Evolutionary conservation across 2,329 filamentous ascomycete species (phyloP), one percentile per base, ranked within the genome.

Genomic region (Claviceps paspali): DNA sequence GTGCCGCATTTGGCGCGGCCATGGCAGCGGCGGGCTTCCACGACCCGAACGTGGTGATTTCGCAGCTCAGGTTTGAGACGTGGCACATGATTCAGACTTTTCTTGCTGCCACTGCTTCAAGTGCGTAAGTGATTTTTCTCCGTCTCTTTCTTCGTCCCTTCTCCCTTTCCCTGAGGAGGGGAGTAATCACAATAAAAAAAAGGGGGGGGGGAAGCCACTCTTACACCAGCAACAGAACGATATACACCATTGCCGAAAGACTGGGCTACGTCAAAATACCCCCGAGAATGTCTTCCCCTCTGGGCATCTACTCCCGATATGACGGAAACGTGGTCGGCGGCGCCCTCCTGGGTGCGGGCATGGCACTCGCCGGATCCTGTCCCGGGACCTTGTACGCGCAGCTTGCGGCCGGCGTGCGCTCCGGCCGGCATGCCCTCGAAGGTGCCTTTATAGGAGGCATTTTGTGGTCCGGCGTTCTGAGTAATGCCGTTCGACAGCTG

Each of bases 31-130:
- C 76, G 2, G 76, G 75, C 22, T 71, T 81, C 39, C 70, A 70
- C 47, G 60, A 68, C 27, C 76, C 77, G 0, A 58, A 65, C 0
- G 62, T 77, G 33, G 76, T 82, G 45, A 53, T 73, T 39, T 57
- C 62, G 7, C 78, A 82, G 57, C 66, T 82, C 57, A 63, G 60
- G 18, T 59, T 79, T 32, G 55, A 65, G 33, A 67, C 77, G 49
- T 79, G 70, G 54, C 73, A 76, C 50, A 81, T 82, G 76, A 51
- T 77, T 22, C 68, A 79, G 53, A 64, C 66, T 8, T 81, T 82
- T 47, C 54, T 81, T 4, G 64, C 70, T 2, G 78, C 76, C 3
- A 72, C 72, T 8, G 75, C 70, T 19, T 65, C 62, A 45, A 79
- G 72, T 55, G 68, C 70, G 71, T 78, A 63, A 52, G 73, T 59